Percentiles rank a stretch among this genome's conserved stretches.
phyloP scores from a whole-genome alignment of 2,329 filamentous ascomycete genomes.

The Raffaelea deltoideospora region DNA sequence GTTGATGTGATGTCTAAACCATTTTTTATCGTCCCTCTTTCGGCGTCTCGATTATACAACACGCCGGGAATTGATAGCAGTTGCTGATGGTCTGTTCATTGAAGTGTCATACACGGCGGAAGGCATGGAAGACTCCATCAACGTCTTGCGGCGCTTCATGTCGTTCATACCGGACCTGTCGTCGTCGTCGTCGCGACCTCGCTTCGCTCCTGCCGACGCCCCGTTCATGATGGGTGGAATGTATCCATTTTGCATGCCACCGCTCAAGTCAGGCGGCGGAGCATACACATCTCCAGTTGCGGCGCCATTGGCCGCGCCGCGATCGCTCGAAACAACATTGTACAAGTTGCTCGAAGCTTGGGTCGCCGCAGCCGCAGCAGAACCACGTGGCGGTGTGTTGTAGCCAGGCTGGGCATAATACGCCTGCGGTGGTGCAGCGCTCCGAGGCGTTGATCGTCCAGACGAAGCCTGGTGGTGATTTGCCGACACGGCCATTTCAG shows the following conservation, averaged over 20 bases:
- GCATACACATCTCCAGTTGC: constrained; percentile 55
- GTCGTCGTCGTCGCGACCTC: constrained; percentile 27
- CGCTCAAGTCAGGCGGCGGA: constrained; percentile 43
- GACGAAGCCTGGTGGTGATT: constrained; percentile 67
- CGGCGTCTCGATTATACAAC: constrained; percentile 8
- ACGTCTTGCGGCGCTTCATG: constrained; percentile 20
- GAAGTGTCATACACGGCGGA: constrained; percentile 16
- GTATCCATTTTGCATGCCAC: constrained; percentile 46
- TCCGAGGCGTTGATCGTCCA: constrained; percentile 74
- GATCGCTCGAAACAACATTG: constrained; percentile 75
- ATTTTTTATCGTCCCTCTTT: not conserved
- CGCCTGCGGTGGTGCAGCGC: constrained; percentile 52
- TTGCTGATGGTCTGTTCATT: constrained; percentile 12
- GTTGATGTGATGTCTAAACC: not conserved
- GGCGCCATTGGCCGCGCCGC: constrained; percentile 49
- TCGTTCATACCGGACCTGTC: constrained; percentile 21
- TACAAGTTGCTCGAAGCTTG: constrained; percentile 69
- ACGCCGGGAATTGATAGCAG: constrained; percentile 14
- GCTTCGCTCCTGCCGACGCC: constrained; percentile 25
- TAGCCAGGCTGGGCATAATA: constrained; percentile 65
- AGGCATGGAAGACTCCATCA: constrained; percentile 16
- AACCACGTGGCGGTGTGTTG: constrained; percentile 60
- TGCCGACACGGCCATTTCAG: constrained; percentile 72
- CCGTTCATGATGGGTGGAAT: constrained; percentile 52
- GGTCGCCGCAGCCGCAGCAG: constrained; percentile 16